These are phyloP conservation scores for Cytauxzoon felis DNA, from an alignment of 169 alveolate genomes.

Conservation along the genomic window DNA sequence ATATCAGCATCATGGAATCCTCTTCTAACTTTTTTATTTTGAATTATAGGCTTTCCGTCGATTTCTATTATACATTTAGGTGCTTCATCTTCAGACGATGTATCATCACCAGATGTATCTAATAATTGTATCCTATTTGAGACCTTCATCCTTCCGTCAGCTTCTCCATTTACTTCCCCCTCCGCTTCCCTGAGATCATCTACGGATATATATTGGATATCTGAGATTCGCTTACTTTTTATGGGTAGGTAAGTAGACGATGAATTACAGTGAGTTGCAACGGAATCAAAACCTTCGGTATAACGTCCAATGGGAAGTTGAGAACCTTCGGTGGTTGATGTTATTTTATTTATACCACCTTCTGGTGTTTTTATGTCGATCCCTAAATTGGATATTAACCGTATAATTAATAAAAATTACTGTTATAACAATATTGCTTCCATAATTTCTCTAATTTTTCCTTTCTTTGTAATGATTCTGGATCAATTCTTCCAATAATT, in stretches of 20 bases:
- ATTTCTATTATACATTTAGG: slow-evolving; percentile 57
- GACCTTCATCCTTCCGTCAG: no score
- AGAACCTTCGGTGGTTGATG: no score
- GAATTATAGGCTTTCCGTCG: slow-evolving; percentile 14
- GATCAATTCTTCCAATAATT: slow-evolving; percentile 54
- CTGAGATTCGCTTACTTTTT: not conserved
- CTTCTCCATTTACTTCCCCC: no score
- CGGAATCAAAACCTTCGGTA: no score
- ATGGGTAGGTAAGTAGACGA: not conserved
- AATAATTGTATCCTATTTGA: no score
- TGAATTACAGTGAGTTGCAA: not conserved
- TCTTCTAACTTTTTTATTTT: not conserved
- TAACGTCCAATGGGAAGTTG: no score
- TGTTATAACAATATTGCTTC: slow-evolving; percentile 16
- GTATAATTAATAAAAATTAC: not conserved
- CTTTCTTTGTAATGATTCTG: slow-evolving; percentile 29
- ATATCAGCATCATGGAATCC: slow-evolving; percentile 16
- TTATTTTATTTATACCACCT: no score
- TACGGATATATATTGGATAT: no score
- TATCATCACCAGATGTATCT: slow-evolving; percentile 27
- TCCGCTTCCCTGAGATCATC: no score
- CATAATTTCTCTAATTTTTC: slow-evolving; percentile 48
- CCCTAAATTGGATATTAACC: no score
- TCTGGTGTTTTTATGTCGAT: no score
- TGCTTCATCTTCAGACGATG: slow-evolving; percentile 31